Evolutionary conservation across 139 green algal genomes (phyloP), one percentile per base, ranked within the genome.

Genomic region (Chlorella vulgaris): DNA sequence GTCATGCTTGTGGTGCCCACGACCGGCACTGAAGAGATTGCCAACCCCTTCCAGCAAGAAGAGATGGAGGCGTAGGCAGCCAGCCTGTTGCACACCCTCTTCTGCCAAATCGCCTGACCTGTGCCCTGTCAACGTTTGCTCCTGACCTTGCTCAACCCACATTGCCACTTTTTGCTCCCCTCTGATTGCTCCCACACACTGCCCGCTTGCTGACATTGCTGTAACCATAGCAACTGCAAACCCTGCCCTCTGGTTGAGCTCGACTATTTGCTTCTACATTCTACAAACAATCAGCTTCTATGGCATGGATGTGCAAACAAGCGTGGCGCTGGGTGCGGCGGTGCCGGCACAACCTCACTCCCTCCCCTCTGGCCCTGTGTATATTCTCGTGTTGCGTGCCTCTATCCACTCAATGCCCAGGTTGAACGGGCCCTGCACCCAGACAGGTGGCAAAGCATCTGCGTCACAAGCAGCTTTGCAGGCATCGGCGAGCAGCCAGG

Each of bases 1-100:
- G 96, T 99, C 0, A 99, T 97, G 90, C 80, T 97, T 43, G 94
- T 99, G 1, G 89, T 94, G 10, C 95, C 95, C 1, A 95, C 91
- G 2, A 74, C 88, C 5, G 96, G 96, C 28, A 94, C 92, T 40
- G 91, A 98, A 84, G 92, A 98, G 79, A 97, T 99, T 47, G 92
- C 89, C 10, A 97, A 97, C 81, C 93, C 93, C 47, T 97, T 97
- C 81, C 67, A 88, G 62, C 62, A 90, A 40, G 69, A 76, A 47
- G n/a, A n/a, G n/a, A 76, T 81, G n/a, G 76, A 65, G 76, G 76
- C 8, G 22, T 80, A 39, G 55, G 22, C 10, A 31, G 19, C 13
- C 21, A 33, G 35, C 35, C 29, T 22, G 7, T 35, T 51, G 26
- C n/a, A 29, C n/a, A n/a, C n/a, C n/a, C n/a, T n/a, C n/a, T n/a